Percentiles rank a stretch among this genome's conserved stretches.
phyloP scores from a whole-genome alignment of 805 yeast species.

The Yamadazyma insecticola region DNA sequence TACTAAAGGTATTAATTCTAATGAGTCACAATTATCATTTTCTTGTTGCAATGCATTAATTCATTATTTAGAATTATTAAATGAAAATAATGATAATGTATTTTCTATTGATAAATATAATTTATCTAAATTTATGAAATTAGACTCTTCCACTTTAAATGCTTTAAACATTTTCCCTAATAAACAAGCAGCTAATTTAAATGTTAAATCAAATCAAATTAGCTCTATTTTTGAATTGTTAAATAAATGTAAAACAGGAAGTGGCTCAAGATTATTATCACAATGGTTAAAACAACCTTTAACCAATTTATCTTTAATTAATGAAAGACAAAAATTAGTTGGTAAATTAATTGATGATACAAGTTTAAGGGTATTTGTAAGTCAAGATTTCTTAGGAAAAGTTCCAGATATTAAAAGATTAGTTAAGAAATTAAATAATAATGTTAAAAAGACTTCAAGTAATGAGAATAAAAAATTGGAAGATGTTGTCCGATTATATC shows the following conservation, averaged over 20 bases:
- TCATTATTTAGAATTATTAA: conserved; percentile 60
- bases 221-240: conserved; percentile 73
- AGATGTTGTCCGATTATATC: conserved; percentile 87
- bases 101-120: conserved; percentile 62
- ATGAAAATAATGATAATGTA: conserved; percentile 42
- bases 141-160: conserved; percentile 85
- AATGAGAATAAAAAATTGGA: conserved; percentile 62
- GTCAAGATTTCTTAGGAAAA: conserved; percentile 59
- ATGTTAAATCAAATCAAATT: conserved; percentile 18
- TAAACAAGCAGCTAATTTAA: conserved; percentile 16
- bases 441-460: conserved; percentile 24
- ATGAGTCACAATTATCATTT: conserved; percentile 48
- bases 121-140: conserved; percentile 76
- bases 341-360: conserved; percentile 67
- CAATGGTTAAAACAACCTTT: conserved; percentile 98
- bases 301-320: conserved; percentile 56
- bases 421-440: conserved; percentile 54
- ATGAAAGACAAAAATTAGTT: conserved; percentile 71
- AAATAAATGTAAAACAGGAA: conserved; percentile 81
- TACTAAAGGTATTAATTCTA: conserved; percentile 46
- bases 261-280: conserved; percentile 83
- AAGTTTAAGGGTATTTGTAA: conserved; percentile 58
- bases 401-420: conserved; percentile 84
- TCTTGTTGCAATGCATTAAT: conserved; percentile 66
- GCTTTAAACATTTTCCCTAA: conserved; percentile 83